Base-by-base conservation (phyloP, 495 filamentous ascomycete genomes). In the Ascodesmis nigricans region DNA sequence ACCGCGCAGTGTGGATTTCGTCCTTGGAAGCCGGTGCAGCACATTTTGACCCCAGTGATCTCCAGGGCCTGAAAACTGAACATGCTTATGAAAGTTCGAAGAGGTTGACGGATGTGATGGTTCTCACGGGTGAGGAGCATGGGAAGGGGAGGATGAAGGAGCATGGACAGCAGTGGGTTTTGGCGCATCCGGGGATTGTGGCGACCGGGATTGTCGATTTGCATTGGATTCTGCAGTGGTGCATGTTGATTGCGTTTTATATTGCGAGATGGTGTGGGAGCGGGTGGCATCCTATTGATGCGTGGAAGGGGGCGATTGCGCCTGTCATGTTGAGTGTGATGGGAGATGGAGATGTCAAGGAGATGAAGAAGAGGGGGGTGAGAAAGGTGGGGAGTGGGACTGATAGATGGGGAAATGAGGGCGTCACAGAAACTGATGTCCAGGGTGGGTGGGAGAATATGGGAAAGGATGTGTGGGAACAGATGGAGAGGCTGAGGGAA, bases 131-230 rank as follows among this genome's bases (percentile, higher is more conserved):
- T 11, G 24, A 36, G 7, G 29, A 39, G 36, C 43, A 36, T 11
- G 44, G 54, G 21, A 42, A 40, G 3, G 36, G 27, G 20, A 47
- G 19, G 9, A 47, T 44, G 1, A 64, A 60, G 20, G 66, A 71
- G 31, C 82, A 90, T 58, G 39, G n/a, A n/a, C n/a, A n/a, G n/a
- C n/a, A n/a, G n/a, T n/a, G n/a, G n/a, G n/a, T n/a, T n/a, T n/a
- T 92, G 38, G 63, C 71, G 9, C 87, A 97, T 47, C 87, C 87
- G 0, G 87, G 90, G 38, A 64, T 95, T 41, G 81, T 78, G 44
- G 70, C 64, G 19, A 91, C 87, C 0, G 60, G 65, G 3, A 77
- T 97, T 43, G 55, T 91, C 30, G 73, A 76, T 1, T 62, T 93
- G 24, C 56, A 62, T 37, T 53, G 61, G 16, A 55, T 80, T 42